Conservation (phyloP, 202 grass and related monocot species). For the Musa balbisiana region DNA sequence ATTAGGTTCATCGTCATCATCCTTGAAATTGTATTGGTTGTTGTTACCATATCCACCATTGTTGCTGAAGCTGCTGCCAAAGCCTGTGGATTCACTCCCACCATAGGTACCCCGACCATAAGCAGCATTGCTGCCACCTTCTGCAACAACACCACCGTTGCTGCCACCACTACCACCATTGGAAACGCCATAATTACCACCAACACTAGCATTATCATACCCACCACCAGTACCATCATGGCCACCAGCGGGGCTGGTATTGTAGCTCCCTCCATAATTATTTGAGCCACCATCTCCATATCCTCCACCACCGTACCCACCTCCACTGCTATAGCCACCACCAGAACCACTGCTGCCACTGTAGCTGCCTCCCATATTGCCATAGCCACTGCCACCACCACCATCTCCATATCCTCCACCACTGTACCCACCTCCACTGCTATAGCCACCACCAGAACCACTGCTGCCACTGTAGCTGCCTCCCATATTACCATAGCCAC, state of each 20-base stretch:
- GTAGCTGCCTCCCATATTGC: too few relatives aligned
- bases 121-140: background rate
- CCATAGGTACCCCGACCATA: too few relatives aligned
- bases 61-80: background rate
- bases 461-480: background rate
- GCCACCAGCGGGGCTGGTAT: background rate
- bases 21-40: conserved; percentile 31
- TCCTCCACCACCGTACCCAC: background rate
- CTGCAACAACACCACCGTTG: background rate
- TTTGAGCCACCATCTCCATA: background rate
- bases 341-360: conserved; percentile 3
- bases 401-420: too few relatives aligned
- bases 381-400: background rate
- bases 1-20: conserved; percentile 27
- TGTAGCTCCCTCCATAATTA: background rate
- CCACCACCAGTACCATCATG: conserved; percentile 2
- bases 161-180: conserved; percentile 1
- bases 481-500: background rate
- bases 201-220: background rate
- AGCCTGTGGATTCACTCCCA: too few relatives aligned
- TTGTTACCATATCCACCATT: background rate
- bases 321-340: background rate
- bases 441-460: background rate
- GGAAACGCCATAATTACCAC: background rate
- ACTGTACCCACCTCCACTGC: background rate